A percentile compares a stretch with the other conserved stretches of the same genome.
Conservation (phyloP, 129 eudicot species). For the Heracleum sosnowskyi region DNA sequence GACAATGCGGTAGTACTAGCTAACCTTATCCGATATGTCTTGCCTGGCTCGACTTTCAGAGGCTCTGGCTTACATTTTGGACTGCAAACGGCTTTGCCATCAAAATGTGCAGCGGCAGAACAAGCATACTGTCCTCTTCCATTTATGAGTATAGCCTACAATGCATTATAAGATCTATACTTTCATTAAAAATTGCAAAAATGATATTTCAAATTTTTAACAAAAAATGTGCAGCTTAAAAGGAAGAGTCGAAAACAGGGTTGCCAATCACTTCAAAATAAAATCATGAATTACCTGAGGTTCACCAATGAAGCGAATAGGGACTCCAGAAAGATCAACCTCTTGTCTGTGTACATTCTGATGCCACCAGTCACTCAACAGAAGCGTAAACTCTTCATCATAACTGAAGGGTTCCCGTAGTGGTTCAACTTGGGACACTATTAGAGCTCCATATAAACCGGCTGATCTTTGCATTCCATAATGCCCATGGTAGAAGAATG, state of each 20-base stretch:
- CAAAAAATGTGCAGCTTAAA: too few species aligned
- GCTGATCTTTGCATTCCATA: too few species aligned
- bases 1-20: constrained; percentile 88
- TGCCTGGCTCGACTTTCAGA: constrained; percentile 62
- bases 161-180: not conserved
- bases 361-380: too few species aligned
- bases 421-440: too few species aligned
- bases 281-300: constrained; percentile 81
- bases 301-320: constrained; percentile 83
- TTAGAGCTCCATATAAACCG: too few species aligned
- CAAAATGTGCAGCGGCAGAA: constrained; percentile 49
- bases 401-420: too few species aligned
- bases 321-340: constrained; percentile 62
- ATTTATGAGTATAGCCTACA: constrained; percentile 59
- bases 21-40: constrained; percentile 70
- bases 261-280: too few species aligned
- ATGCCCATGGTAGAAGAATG: constrained; percentile 93
- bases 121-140: constrained; percentile 92
- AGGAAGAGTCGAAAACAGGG: too few species aligned
- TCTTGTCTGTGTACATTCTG: constrained; percentile 53
- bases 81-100: too few species aligned
- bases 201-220: too few species aligned
- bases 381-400: too few species aligned
- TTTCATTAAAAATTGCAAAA: not conserved
- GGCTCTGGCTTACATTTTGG: constrained; percentile 58